Evolutionary conservation across 305 asterid genomes (phyloP).

Genomic region (Fraxinus nigra): DNA sequence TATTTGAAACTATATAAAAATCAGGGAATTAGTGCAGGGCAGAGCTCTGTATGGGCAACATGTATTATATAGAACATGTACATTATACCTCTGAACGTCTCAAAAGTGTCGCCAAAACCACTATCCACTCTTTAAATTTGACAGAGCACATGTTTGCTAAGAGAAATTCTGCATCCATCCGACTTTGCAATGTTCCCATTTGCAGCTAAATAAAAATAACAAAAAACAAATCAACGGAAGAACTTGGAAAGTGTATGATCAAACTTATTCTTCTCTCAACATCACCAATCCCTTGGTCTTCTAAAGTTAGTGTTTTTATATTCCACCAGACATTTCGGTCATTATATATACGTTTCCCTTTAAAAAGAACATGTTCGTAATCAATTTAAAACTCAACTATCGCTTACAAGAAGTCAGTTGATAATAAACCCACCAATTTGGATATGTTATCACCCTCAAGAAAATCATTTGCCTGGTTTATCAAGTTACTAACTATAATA

Average conservation of each 20-base stretch:
- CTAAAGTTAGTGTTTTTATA: not conserved
- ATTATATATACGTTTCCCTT: not conserved
- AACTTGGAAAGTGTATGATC: not conserved
- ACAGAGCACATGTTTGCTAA: constrained; percentile 98
- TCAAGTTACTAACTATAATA: not conserved
- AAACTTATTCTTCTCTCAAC: not conserved
- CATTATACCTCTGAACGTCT: constrained; percentile 88
- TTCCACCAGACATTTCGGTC: not conserved
- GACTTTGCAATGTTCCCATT: constrained; percentile 92
- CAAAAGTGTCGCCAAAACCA: constrained; percentile 91
- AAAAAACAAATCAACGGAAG: not conserved
- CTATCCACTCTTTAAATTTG: constrained; percentile 98
- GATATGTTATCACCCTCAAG: not conserved
- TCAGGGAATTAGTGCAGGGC: not conserved
- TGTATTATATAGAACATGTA: not conserved
- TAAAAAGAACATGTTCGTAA: not conserved
- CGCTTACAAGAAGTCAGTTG: not conserved
- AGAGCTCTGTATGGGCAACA: not conserved
- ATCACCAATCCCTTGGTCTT: not conserved
- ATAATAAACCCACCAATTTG: not conserved
- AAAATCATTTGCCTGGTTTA: not conserved
- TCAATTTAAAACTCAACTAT: not conserved
- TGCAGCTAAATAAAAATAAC: constrained; percentile 57
- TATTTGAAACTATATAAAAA: not conserved
- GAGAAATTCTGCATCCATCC: constrained; percentile 96